phyloP scores from a whole-genome alignment of 2,329 filamentous ascomycete species.

The Didymosphaeria variabile region DNA sequence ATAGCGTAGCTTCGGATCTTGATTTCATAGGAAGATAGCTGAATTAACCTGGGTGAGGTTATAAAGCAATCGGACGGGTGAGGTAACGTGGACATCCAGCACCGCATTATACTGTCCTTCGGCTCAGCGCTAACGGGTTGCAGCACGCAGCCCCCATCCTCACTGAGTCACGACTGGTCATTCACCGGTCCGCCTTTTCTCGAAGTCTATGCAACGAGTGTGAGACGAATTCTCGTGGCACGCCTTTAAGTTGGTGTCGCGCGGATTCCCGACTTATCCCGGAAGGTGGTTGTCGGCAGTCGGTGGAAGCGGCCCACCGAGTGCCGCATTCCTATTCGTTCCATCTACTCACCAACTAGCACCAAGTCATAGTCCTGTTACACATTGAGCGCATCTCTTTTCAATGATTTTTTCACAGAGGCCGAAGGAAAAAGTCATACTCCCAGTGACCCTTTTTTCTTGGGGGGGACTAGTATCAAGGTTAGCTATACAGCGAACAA shows the following conservation, averaged over 20 bases:
- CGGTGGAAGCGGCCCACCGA: not conserved
- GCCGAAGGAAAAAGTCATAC: too few relatives aligned
- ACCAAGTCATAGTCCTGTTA: not conserved
- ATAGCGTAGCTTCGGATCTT: not conserved
- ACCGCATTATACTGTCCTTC: not conserved
- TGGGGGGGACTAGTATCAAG: too few relatives aligned
- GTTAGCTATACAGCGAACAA: too few relatives aligned
- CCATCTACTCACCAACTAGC: too few relatives aligned
- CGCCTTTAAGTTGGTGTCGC: not conserved
- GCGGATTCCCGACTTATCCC: slow-evolving; percentile 3
- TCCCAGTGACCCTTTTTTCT: too few relatives aligned
- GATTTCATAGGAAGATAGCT: not conserved
- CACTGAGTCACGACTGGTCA: not conserved
- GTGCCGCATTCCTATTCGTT: not conserved
- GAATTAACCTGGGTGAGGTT: not conserved
- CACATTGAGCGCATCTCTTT: not conserved
- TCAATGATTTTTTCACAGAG: too few relatives aligned
- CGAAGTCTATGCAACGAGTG: not conserved
- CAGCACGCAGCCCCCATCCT: not conserved
- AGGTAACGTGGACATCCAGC: not conserved
- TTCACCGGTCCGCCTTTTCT: not conserved
- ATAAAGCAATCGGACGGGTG: not conserved
- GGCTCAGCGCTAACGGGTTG: not conserved
- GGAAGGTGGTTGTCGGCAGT: slow-evolving; percentile 2
- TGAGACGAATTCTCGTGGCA: not conserved